Base-by-base conservation (phyloP, 306 rosid genomes). In the Pterocarpus macrocarpus region DNA sequence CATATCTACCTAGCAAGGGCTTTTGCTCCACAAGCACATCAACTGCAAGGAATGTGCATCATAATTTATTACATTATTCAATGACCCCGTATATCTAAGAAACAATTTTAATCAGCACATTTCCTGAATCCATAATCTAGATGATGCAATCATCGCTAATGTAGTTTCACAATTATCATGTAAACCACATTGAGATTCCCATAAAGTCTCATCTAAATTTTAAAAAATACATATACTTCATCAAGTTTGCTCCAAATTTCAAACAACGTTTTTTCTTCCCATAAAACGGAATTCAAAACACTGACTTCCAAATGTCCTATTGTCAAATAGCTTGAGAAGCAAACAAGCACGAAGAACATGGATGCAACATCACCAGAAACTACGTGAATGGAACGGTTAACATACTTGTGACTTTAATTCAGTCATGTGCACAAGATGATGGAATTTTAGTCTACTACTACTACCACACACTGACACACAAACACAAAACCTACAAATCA, bases 141-240 rank as follows among this genome's bases (percentile, higher is more conserved):
- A 47, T 47, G 14, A 47, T 43, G 49, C 49, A 47, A 47, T 47
- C 9, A 47, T 12, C 4, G 6, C 10, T 9, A 10, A 47, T 9
- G 53, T 47, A 47, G 2, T 47, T 47, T 9, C 53, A 47, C 53
- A 47, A 47, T 12, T 9, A 47, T 47, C 53, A 47, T 11, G n/a
- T 47, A 2, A 9, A 47, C 53, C 3, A 47, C 53, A 47, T 47
- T 10, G 53, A 47, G 10, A 47, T 38, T 44, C 66, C 7, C 1
- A 36, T 28, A 43, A 64, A 4, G 8, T 71, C 22, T 44, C 73
- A 62, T 58, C 65, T 28, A 71, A 64, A 45, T 56, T 69, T 56
- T 14, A 22, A 71, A 47, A 8, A 80, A 44, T 57, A 65, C 38
- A 75, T 56, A 74, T 75, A 63, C 56, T 79, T 75, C 80, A 43